Base-by-base conservation (phyloP, 495 filamentous ascomycete genomes). In the Lentithecium fluviatile region DNA sequence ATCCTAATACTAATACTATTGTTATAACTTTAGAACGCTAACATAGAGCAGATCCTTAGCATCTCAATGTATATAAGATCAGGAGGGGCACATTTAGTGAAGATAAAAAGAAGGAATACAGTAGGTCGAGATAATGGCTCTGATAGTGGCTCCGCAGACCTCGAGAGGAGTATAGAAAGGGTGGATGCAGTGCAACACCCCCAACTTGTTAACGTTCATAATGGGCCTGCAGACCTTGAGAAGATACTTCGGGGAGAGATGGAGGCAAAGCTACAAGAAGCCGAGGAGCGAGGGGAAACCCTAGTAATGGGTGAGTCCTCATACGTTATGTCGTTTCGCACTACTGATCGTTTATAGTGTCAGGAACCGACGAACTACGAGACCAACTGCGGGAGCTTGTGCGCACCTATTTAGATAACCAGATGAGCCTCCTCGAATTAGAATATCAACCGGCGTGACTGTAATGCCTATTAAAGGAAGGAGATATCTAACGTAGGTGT, bases 11-110 rank as follows among this genome's bases (percentile, higher is more conserved):
- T 52, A 52, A 52, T 52, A 36, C 48, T 52, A 36, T 52, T 52
- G 15, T 52, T 52, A 52, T 36, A n/a, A n/a, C n/a, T n/a, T n/a
- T n/a, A 52, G 48, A 32, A 52, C n/a, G 17, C 48, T 52, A 52
- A 52, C 17, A 52, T 52, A 52, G 21, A 52, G 48, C 17, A 52
- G 48, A 52, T 52, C 48, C 48, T 52, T 52, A 52, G 48, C 17
- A 52, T 52, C 48, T 52, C 34, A 52, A 32, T 52, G n/a, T 52
- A 52, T 36, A 52, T 52, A 32, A 52, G 24, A 52, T 52, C 34
- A 52, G 24, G 24, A 52, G 48, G 48, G 26, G 48, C 24, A 26
- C 17, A 52, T 52, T 52, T 52, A 52, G 48, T 52, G n/a, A 52
- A 23, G 34, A 52, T 52, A 52, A 52, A 32, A 52, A 52, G 48